These are phyloP conservation scores for Pochonia chlamydosporia DNA, from an alignment of 2,329 filamentous ascomycete species.

Conservation along the genomic window DNA sequence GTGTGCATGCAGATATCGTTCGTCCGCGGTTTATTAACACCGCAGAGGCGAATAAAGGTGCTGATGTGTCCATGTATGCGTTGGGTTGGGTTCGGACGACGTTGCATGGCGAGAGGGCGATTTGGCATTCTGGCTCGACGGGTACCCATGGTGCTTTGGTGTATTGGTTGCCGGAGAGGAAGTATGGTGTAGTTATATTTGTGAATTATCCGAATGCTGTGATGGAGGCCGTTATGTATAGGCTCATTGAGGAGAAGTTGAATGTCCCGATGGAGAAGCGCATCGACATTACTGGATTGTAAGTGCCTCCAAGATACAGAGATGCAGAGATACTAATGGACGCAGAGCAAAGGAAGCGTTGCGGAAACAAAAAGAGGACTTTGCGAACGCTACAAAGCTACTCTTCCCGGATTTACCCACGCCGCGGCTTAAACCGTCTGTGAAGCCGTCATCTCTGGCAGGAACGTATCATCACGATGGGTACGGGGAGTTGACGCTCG, in stretches of 20 bases:
- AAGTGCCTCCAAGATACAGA: neutral
- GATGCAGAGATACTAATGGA: neutral
- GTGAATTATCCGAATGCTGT: constrained; percentile 33
- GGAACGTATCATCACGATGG: neutral
- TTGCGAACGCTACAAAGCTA: neutral
- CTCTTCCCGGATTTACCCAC: neutral
- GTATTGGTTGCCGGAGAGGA: constrained; percentile 5
- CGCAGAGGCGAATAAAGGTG: neutral
- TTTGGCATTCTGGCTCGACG: neutral
- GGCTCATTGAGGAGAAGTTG: constrained; percentile 25
- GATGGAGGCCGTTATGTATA: constrained; percentile 18
- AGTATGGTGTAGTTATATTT: constrained; percentile 14
- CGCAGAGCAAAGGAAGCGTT: neutral
- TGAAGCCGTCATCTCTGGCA: neutral
- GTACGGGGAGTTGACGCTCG: neutral
- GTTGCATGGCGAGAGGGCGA: constrained; percentile 1
- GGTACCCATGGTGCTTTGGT: constrained; percentile 2
- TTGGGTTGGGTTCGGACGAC: neutral
- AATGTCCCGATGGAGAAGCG: constrained; percentile 16
- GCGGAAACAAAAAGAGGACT: neutral
- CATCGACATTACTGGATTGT: constrained; percentile 6
- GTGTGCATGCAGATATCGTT: constrained; percentile 20
- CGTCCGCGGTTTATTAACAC: constrained; percentile 25
- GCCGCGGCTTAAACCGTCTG: neutral
- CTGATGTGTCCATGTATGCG: constrained; percentile 12